phyloP scores from a whole-genome alignment of 345 rosid species.

The Toxicodendron radicans region DNA sequence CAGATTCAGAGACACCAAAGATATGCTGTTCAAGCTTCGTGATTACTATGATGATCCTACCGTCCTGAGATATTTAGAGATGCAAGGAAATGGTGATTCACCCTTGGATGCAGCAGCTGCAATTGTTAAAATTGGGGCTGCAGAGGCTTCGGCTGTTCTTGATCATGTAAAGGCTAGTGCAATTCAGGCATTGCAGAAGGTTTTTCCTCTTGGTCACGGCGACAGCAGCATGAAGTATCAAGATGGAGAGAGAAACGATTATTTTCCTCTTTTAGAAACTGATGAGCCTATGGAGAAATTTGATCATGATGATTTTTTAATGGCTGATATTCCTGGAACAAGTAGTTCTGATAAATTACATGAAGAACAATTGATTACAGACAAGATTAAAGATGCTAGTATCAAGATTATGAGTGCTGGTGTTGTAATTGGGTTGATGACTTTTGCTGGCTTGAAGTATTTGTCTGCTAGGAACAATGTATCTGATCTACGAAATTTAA shows the following conservation, averaged over 20 bases:
- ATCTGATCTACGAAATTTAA: constrained; percentile 43
- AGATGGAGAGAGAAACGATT: constrained; percentile 26
- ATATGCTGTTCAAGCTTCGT: constrained; percentile 66
- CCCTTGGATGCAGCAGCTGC: constrained; percentile 96
- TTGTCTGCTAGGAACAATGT: constrained; percentile 44
- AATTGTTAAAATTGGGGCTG: constrained; percentile 73
- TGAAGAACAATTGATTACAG: constrained; percentile 44
- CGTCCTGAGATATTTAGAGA: constrained; percentile 81
- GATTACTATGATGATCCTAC: constrained; percentile 93
- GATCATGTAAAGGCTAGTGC: constrained; percentile 82
- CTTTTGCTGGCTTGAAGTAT: constrained; percentile 59
- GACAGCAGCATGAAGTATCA: constrained; percentile 26
- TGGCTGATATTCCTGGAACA: constrained; percentile 32
- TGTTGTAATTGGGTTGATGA: constrained; percentile 64
- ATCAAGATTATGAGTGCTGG: constrained; percentile 68
- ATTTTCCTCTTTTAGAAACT: constrained; percentile 31
- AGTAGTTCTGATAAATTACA: constrained; percentile 29
- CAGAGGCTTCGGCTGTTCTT: constrained; percentile 73
- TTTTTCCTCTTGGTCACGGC: constrained; percentile 41
- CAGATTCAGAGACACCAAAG: constrained; percentile 80
- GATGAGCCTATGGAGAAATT: constrained; percentile 32
- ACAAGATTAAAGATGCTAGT: constrained; percentile 59
- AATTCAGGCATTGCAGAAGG: constrained; percentile 73
- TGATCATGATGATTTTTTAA: constrained; percentile 31
- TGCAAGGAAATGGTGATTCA: constrained; percentile 72